These are phyloP conservation scores for Hemerocallis citrina DNA, from an alignment of 106 monocot genomes.

Conservation along the genomic window DNA sequence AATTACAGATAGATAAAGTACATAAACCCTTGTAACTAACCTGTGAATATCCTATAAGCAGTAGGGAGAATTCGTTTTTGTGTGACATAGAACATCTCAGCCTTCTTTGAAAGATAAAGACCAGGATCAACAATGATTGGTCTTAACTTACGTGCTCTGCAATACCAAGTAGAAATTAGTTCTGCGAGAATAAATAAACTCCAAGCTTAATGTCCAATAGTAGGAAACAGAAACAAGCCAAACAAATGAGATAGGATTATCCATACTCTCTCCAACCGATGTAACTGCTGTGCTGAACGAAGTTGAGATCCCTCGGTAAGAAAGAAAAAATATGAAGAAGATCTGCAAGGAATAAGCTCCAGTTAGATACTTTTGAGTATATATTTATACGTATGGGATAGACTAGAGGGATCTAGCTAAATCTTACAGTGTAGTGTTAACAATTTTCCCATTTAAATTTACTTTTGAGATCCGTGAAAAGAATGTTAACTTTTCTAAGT, in stretches of 20 bases:
- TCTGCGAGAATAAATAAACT: not conserved
- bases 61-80: conserved; percentile 84
- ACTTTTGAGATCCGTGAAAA: no score
- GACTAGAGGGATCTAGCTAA: no score
- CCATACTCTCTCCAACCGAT: conserved; percentile 84
- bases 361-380: not conserved
- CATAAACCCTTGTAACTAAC: conserved; percentile 19
- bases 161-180: not conserved
- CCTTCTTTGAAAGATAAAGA: conserved; percentile 57
- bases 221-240: not conserved
- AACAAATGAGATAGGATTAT: not conserved
- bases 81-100: conserved; percentile 72
- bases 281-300: conserved; percentile 78
- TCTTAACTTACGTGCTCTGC: conserved; percentile 57
- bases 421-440: no score
- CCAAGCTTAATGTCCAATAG: not conserved
- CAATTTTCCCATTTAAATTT: no score
- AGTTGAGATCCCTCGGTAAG: conserved; percentile 82
- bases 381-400: no score
- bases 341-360: conserved; percentile 45
- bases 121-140: conserved; percentile 85
- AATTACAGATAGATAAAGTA: no score
- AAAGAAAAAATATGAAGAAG: conserved; percentile 94
- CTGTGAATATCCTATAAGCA: conserved; percentile 82
- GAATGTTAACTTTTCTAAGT: no score